Evolutionary conservation across 306 rosid genomes (phyloP), one percentile per base, ranked within the genome.

Genomic region (Vigna unguiculata): DNA sequence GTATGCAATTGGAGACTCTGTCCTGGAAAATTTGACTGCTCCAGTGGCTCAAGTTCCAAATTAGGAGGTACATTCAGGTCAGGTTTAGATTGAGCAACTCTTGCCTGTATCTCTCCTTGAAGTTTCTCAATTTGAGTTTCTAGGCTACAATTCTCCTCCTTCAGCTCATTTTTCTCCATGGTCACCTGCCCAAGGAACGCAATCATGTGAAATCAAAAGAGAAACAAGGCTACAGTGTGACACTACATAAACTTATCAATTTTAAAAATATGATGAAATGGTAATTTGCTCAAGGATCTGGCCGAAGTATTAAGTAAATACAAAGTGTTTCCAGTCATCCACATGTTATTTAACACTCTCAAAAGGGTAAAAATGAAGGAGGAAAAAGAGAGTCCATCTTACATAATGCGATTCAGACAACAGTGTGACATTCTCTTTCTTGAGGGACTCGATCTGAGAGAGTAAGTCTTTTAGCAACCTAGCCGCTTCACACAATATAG

Each of bases 371-470:
- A 61, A 58, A 16, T 24, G 45, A 38, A 55, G 58, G 48, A 9
- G 54, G 66, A 10, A 7, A 77, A 19, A 41, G 41, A 47, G 19
- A 71, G 63, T 16, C 11, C 9, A 32, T 24, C 96, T 90, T 85
- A 95, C 99, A 58, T 95, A 91, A 43, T 59, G 75, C 28, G 96
- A 89, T 86, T 91, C 98, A 16, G 92, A 90, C 84, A 91, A 55
- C 40, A 91, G 80, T 38, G 93, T 59, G 12, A 66, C 79, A 2
- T 91, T 82, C 86, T 90, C 93, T 80, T 87, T 88, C 80, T 81
- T 83, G 66, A 93, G 93, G 63, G 81, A 83, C 78, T 89, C 84
- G 9, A 93, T 93, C 80, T 90, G 92, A 75, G 85, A 53, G 65
- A 83, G 49, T 78, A 91, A 87, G 76, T 91, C 98, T 82, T 85